phyloP scores from a whole-genome alignment of 306 rosid genomes.

The Fragaria ananassa region DNA sequence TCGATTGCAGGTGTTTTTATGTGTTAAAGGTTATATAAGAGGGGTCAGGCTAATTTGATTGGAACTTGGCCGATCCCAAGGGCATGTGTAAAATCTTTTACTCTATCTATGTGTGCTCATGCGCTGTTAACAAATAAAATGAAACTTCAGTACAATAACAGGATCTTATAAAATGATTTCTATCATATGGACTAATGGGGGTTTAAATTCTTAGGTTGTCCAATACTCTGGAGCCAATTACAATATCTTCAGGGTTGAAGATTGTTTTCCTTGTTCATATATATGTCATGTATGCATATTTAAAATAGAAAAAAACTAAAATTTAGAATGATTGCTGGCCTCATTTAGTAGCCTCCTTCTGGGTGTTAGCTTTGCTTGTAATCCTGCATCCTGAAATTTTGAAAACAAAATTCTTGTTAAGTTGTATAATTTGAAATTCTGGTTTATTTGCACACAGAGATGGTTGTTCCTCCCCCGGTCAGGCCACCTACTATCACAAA shows the following conservation, averaged over 20 bases:
- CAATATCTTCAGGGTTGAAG: too few species aligned
- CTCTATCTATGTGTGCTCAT: not conserved
- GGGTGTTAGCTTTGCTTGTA: not conserved
- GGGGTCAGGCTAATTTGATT: too few species aligned
- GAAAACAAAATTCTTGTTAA: not conserved
- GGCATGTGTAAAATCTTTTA: too few species aligned
- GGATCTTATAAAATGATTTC: not conserved
- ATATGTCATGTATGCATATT: too few species aligned
- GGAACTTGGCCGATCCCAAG: too few species aligned
- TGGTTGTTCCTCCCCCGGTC: slow-evolving; percentile 76
- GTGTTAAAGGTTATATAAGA: too few species aligned
- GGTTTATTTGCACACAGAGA: slow-evolving; percentile 29
- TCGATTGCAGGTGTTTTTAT: too few species aligned
- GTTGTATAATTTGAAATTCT: not conserved
- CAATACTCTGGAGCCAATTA: too few species aligned
- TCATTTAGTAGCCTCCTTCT: not conserved
- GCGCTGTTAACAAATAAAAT: not conserved
- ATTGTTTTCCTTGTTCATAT: too few species aligned
- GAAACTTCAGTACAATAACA: too few species aligned
- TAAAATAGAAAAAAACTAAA: too few species aligned
- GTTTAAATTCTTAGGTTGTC: not conserved
- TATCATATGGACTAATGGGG: not conserved
- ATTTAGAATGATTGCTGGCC: not conserved
- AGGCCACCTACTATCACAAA: slow-evolving; percentile 55
- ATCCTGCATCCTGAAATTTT: not conserved